Evolutionary conservation across 1,139 yeast species (phyloP), one percentile per base, ranked within the genome.

Genomic region (Scheffersomyces quercinus): DNA sequence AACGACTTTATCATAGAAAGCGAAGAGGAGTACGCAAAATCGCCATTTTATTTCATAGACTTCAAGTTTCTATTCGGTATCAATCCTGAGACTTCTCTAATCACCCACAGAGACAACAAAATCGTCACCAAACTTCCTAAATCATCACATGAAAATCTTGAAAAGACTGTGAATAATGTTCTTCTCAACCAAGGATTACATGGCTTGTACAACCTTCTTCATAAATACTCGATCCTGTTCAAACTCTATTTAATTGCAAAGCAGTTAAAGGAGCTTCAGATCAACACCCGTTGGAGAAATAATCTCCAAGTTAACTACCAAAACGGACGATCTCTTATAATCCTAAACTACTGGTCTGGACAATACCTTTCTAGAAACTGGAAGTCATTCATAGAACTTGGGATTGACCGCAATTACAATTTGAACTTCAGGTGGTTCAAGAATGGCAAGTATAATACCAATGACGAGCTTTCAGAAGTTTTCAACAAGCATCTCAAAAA

Each of bases 1-100:
- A 65, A 64, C 46, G 69, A 66, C 39, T 42, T 58, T 24, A 62
- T 73, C 7, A 83, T 86, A 49, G 87, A 85, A 42, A 67, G 73
- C 9, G 61, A 58, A 1, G 64, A 56, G 6, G 75, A 70, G 20
- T 68, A 70, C 51, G 49, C 48, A 29, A 61, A 64, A 40, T 80
- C 90, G 0, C 91, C 91, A 10, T 85, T 86, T 54, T 85, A 83
- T 57, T 74, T 86, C 52, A 87, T 93, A 29, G 95, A 88, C 59
- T 86, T 90, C 63, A 75, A 81, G 46, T 81, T 89, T 48, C 68
- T 78, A 3, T 81, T 83, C 52, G 79, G 79, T 3, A 66, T 76
- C 31, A 67, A 67, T 49, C 71, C 68, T 0, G 72, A 67, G 43
- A 62, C 66, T 1, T 51, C 59, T 10, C 52, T 70, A 35, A 68